These are phyloP conservation scores for Fusarium sp. DNA, from an alignment of 2,329 filamentous ascomycete genomes.

Conservation along the genomic window DNA sequence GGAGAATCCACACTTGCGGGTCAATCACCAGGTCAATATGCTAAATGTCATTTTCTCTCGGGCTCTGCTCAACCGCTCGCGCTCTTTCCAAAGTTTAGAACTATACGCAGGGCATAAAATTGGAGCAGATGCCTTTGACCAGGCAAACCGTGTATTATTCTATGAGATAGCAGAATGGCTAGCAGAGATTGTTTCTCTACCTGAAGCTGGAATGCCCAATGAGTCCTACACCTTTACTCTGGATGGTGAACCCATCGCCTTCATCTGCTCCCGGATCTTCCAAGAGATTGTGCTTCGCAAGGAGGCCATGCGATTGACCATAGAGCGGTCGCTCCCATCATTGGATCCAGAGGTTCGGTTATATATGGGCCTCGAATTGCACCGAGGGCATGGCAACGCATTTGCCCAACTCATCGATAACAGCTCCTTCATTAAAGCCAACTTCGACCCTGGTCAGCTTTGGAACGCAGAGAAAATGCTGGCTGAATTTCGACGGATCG, in stretches of 20 bases:
- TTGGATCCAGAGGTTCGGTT: no score
- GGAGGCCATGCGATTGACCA: neutral
- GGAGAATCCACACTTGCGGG: neutral
- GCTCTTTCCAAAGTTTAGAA: neutral
- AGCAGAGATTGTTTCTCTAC: accelerated
- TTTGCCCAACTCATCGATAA: neutral
- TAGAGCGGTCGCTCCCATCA: neutral
- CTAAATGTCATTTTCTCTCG: neutral
- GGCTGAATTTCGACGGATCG: neutral
- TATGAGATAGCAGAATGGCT: neutral
- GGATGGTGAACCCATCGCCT: accelerated
- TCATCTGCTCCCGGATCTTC: neutral
- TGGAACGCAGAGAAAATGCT: neutral
- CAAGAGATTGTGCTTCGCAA: neutral
- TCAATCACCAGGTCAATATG: neutral
- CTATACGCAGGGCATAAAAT: accelerated
- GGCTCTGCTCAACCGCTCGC: neutral
- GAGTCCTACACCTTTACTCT: neutral
- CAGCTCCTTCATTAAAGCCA: neutral
- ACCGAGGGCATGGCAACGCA: neutral
- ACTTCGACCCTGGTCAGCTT: neutral
- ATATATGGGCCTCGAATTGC: accelerated
- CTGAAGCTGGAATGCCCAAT: neutral
- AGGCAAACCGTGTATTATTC: accelerated
- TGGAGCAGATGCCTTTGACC: accelerated